phyloP scores from a whole-genome alignment of 164 flowering plant genomes.

The Vitis labrusca region DNA sequence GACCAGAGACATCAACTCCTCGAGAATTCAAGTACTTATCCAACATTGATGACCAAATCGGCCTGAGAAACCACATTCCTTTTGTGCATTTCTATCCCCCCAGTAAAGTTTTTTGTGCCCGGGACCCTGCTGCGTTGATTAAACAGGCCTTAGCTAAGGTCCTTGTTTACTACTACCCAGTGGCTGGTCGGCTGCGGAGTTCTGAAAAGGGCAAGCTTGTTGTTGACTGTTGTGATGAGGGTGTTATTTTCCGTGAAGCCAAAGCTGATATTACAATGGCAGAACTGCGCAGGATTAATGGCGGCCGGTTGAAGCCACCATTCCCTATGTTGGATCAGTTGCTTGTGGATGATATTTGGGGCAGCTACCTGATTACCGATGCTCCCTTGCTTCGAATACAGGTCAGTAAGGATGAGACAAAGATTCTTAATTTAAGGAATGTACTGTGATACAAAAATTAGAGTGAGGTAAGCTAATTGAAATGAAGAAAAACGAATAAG shows the following conservation, averaged over 20 bases:
- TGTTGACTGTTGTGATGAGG: constrained; percentile 22
- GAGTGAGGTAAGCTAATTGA: no score
- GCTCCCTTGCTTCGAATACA: constrained; percentile 26
- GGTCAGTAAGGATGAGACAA: constrained; percentile 3
- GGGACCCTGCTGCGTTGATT: constrained; percentile 12
- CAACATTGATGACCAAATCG: constrained; percentile 19
- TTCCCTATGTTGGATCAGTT: constrained; percentile 18
- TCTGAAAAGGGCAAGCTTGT: constrained; percentile 19
- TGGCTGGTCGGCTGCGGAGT: constrained; percentile 22
- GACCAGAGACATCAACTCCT: constrained; percentile 18
- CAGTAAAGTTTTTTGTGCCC: neutral
- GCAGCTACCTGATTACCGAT: constrained; percentile 13
- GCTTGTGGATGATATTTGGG: constrained; percentile 22
- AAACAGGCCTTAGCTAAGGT: constrained; percentile 20
- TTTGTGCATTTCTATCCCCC: constrained; percentile 23
- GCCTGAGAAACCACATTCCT: constrained; percentile 28
- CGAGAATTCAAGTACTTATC: constrained; percentile 12
- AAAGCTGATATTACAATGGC: constrained; percentile 12
- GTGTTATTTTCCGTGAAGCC: neutral
- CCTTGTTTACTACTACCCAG: constrained; percentile 21
- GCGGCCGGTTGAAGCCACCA: constrained; percentile 14
- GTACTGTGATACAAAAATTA: no score
- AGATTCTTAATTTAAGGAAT: no score
- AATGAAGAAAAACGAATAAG: no score
- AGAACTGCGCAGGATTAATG: constrained; percentile 2